phyloP scores from a whole-genome alignment of 2,329 filamentous ascomycete species.

The Diplodia corticola region DNA sequence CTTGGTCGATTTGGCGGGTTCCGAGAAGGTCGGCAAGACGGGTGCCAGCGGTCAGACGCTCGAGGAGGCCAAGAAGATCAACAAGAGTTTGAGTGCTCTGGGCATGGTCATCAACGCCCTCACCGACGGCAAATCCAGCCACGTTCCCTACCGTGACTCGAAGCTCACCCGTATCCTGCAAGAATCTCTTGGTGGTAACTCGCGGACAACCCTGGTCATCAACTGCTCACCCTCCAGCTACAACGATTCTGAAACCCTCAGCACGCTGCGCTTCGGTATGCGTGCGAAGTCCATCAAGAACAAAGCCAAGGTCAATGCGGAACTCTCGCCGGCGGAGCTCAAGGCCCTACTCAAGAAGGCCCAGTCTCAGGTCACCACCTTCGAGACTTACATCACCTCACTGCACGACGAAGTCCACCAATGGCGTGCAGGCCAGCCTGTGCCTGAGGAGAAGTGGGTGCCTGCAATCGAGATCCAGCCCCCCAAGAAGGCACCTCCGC shows the following conservation, averaged over 20 bases:
- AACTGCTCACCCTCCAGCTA: conserved; percentile 99
- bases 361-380: conserved; percentile 83
- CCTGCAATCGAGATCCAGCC: conserved; percentile 61
- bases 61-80: conserved; percentile 99
- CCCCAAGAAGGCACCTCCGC: conserved; percentile 47
- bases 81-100: conserved; percentile 96
- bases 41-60: conserved; percentile 95
- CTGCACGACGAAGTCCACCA: conserved; percentile 81
- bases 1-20: conserved; percentile 95
- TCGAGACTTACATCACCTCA: conserved; percentile 80
- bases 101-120: conserved; percentile 99
- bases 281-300: conserved; percentile 99
- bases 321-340: conserved; percentile 92
- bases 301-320: conserved; percentile 99
- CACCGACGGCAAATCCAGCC: conserved; percentile 94
- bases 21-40: conserved; percentile 98
- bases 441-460: conserved; percentile 88
- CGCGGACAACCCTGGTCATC: conserved; percentile 95
- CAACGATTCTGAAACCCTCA: conserved; percentile 92
- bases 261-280: conserved; percentile 91
- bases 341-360: conserved; percentile 91
- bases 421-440: conserved; percentile 85
- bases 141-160: conserved; percentile 95
- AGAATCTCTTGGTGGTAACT: conserved; percentile 97
- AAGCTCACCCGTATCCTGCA: conserved; percentile 96